Evolutionary conservation across 495 filamentous ascomycete species (phyloP).

Genomic region (Bacidia rubella): DNA sequence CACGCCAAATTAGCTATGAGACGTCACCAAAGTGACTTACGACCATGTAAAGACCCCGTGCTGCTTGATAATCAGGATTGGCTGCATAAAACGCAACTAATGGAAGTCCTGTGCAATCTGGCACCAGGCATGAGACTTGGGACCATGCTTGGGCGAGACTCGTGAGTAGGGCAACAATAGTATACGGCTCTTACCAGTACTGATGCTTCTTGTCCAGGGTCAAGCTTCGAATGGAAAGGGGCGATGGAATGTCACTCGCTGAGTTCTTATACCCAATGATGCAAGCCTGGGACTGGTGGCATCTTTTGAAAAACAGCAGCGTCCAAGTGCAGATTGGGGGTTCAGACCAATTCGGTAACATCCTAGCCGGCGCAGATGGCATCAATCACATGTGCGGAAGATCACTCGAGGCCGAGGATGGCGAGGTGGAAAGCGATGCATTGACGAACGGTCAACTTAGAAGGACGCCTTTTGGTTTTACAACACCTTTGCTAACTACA

Average conservation of each 20-base stretch:
- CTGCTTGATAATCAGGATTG: slow-evolving; percentile 70
- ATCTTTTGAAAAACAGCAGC: slow-evolving; percentile 48
- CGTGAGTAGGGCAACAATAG: slow-evolving; percentile 41
- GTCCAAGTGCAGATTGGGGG: slow-evolving; percentile 83
- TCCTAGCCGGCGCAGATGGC: slow-evolving; percentile 76
- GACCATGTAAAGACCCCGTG: slow-evolving; percentile 45
- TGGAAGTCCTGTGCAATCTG: slow-evolving; percentile 59
- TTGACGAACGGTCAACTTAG: slow-evolving; percentile 4
- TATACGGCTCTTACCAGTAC: neutral
- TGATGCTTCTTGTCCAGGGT: slow-evolving; percentile 39
- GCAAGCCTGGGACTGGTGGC: slow-evolving; percentile 96
- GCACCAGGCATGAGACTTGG: slow-evolving; percentile 63
- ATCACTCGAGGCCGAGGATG: slow-evolving; percentile 25
- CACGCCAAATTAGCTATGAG: slow-evolving; percentile 39
- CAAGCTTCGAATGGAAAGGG: slow-evolving; percentile 61
- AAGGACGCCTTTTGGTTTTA: slow-evolving; percentile 83
- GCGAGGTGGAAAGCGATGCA: slow-evolving; percentile 15
- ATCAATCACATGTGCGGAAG: slow-evolving; percentile 56
- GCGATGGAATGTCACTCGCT: slow-evolving; percentile 82
- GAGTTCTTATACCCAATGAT: slow-evolving; percentile 90
- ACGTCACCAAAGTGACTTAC: neutral
- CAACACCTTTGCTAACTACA: slow-evolving; percentile 77
- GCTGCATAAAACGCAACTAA: slow-evolving; percentile 54
- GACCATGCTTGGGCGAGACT: slow-evolving; percentile 78
- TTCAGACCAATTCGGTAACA: slow-evolving; percentile 94